Conservation (phyloP, 257 asterid genomes). For the Gentiana macrophylla region DNA sequence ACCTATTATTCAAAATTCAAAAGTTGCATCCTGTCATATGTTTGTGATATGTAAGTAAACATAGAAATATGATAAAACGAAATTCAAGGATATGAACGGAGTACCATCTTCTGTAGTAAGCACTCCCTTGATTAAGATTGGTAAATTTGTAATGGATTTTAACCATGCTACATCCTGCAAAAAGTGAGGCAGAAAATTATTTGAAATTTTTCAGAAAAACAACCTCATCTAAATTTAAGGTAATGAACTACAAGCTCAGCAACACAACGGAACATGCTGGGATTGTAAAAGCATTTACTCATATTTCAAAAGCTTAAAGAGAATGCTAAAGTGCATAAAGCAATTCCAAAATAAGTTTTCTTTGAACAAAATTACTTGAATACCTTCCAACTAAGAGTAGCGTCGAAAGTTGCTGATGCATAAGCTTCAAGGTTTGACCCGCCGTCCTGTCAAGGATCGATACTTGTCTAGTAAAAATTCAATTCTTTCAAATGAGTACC, state of each 20-base stretch:
- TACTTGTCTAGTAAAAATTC: background rate
- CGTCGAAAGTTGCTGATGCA: slow-evolving; percentile 30
- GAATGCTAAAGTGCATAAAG: background rate
- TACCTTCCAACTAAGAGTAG: slow-evolving; percentile 57
- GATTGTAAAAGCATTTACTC: background rate
- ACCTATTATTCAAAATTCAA: too few relatives aligned
- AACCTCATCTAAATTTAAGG: background rate
- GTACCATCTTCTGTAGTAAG: slow-evolving; percentile 63
- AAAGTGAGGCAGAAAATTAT: background rate
- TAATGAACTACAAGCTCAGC: background rate
- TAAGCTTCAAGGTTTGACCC: slow-evolving; percentile 46
- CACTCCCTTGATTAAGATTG: slow-evolving; percentile 52
- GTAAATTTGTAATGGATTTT: slow-evolving; percentile 46
- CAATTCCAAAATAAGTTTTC: background rate
- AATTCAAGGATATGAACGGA: background rate
- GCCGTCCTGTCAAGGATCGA: slow-evolving; percentile 23
- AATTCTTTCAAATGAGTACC: too few relatives aligned
- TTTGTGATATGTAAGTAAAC: too few relatives aligned
- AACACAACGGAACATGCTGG: background rate
- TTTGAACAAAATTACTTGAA: slow-evolving; percentile 1
- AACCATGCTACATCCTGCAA: slow-evolving; percentile 67
- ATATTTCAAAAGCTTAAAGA: background rate
- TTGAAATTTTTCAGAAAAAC: background rate
- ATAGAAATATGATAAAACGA: too few relatives aligned
- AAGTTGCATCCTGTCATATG: too few relatives aligned